Percentiles rank a stretch among this genome's conserved stretches.
phyloP scores from a whole-genome alignment of 805 yeast species.

The Lachancea dasiensis region DNA sequence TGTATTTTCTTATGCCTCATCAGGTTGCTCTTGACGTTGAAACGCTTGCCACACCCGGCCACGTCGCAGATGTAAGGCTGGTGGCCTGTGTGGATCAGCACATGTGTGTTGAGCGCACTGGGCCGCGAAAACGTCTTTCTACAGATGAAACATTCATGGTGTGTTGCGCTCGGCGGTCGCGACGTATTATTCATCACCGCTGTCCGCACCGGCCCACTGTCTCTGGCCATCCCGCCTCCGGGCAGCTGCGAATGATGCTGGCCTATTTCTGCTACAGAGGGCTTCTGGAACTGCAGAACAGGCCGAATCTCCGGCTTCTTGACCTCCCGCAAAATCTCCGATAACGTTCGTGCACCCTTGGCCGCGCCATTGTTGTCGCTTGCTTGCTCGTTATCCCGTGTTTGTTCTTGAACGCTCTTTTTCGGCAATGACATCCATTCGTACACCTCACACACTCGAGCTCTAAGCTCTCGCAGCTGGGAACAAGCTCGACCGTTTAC shows the following conservation, averaged over 20 bases:
- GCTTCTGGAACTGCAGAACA: not conserved
- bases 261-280: too few relatives aligned
- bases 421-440: conserved; percentile 1
- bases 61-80: conserved; percentile 63
- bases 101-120: conserved; percentile 73
- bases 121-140: conserved; percentile 77
- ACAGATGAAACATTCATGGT: conserved; percentile 35
- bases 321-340: conserved; percentile 8
- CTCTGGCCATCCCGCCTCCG: too few relatives aligned
- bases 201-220: not conserved
- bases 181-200: not conserved
- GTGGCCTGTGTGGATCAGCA: conserved; percentile 77
- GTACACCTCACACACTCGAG: not conserved
- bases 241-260: not conserved
- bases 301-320: conserved; percentile 9
- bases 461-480: not conserved
- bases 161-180: conserved; percentile 5
- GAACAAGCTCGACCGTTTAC: too few relatives aligned
- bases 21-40: conserved; percentile 76
- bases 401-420: not conserved
- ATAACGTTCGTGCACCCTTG: conserved; percentile 7
- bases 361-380: not conserved
- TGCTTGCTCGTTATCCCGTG: not conserved
- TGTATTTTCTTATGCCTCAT: conserved; percentile 74
- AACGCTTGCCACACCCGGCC: conserved; percentile 59